These are phyloP conservation scores for Aspergillus cavernicola DNA, from an alignment of 495 filamentous ascomycete genomes.

Conservation along the genomic window DNA sequence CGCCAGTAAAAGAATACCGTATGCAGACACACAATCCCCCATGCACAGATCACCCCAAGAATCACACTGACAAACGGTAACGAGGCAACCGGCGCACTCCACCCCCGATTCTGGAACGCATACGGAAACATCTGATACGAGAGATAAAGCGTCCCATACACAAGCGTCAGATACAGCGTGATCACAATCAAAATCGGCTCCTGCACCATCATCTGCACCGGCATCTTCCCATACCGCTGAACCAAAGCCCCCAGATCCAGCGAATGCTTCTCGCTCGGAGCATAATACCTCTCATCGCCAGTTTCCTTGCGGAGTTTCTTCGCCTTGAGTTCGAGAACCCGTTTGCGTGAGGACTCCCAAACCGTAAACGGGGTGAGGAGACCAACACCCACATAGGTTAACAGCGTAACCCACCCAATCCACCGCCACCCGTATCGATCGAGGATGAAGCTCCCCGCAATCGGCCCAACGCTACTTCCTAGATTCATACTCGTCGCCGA, in stretches of 20 bases:
- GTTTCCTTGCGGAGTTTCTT: conserved; percentile 47
- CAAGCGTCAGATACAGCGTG: conserved; percentile 34
- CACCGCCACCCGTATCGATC: conserved; percentile 48
- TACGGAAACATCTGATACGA: conserved; percentile 51
- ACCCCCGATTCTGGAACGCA: conserved; percentile 43
- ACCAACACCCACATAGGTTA: conserved; percentile 50
- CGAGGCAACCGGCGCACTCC: conserved; percentile 32
- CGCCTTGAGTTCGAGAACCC: conserved; percentile 46
- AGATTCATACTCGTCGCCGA: conserved; percentile 26
- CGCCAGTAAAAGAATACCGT: conserved; percentile 26
- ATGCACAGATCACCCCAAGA: conserved; percentile 32
- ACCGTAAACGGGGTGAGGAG: conserved; percentile 50
- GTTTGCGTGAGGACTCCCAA: conserved; percentile 51
- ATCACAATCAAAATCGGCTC: conserved; percentile 53
- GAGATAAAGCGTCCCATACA: conserved; percentile 54
- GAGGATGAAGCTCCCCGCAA: conserved; percentile 25
- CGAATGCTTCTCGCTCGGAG: conserved; percentile 46
- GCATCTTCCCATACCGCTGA: conserved; percentile 47
- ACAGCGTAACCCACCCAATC: conserved; percentile 52
- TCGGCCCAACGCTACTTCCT: conserved; percentile 25
- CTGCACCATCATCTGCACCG: conserved; percentile 46
- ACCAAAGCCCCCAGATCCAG: conserved; percentile 35
- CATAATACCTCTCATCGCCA: conserved; percentile 48
- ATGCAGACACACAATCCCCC: conserved; percentile 19
- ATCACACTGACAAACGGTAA: conserved; percentile 54